Base-by-base conservation (phyloP, 352 stramenopile species). In the Phytophthora lateralis region DNA sequence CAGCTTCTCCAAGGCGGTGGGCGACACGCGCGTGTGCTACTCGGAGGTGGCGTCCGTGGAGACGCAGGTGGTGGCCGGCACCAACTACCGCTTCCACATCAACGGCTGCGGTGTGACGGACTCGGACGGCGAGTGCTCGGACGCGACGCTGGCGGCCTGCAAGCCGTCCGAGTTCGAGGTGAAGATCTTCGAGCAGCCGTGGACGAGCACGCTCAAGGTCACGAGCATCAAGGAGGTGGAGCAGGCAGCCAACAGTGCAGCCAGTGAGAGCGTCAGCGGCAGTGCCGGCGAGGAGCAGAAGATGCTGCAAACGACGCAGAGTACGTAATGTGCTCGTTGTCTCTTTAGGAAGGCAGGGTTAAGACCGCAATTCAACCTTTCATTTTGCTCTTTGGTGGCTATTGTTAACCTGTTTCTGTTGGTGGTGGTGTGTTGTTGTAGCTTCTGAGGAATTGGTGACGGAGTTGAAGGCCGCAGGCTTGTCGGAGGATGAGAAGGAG, bases 31-130 rank as follows among this genome's bases (percentile, higher is more conserved):
- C 59, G 76, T 85, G 47, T 85, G 76, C 51, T 80, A 67, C 56
- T 41, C 66, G 10, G 51, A 70, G n/a, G 57, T 85, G 50, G 51
- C 44, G 38, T 56, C 60, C n/a, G 10, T 80, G 32, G 54, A 85
- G 66, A 73, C 80, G 71, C 78, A 95, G 48, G 78, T 89, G 35
- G 85, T 95, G 37, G 69, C 83, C 0, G 85, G 85, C 21, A 90
- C 67, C 47, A 95, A 93, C 69, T 95, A 91, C 66, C 69, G 72
- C 57, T 91, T 90, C 55, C 59, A 78, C 52, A 76, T 91, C 29
- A 48, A 65, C 18, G 85, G 81, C 18, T 91, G 83, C 58, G 20
- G 44, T 14, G 78, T 82, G 21, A 51, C 37, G 34, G 47, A 60
- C 43, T 73, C 66, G 49, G 76, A 76, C 26, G 80, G 80, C 26